These are phyloP conservation scores for Globisporangium echinulatum DNA, from an alignment of 352 stramenopile genomes.

Conservation along the genomic window DNA sequence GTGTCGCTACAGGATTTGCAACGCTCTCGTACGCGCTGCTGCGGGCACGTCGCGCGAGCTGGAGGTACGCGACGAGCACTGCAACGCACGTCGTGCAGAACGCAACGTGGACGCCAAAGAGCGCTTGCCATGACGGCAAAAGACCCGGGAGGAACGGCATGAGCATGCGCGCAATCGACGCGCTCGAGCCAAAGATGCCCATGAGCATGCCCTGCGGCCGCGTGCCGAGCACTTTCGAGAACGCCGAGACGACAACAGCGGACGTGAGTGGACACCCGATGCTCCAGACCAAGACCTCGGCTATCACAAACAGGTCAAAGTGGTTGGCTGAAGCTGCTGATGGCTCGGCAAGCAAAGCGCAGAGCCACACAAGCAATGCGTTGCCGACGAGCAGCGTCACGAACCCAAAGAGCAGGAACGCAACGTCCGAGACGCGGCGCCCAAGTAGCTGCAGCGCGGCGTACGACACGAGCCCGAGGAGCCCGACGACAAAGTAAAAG, in stretches of 20 bases:
- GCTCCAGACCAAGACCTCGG: conserved; percentile 57
- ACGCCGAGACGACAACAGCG: conserved; percentile 44
- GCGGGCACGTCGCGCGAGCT: background rate
- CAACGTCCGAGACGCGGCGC: conserved; percentile 31
- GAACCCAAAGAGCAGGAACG: conserved; percentile 46
- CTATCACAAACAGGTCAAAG: conserved; percentile 30
- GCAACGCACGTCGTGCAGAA: conserved; percentile 37
- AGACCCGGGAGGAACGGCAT: conserved; percentile 49
- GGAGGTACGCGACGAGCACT: conserved; percentile 22
- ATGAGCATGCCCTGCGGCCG: conserved; percentile 45
- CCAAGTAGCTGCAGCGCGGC: conserved; percentile 24
- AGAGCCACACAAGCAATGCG: conserved; percentile 28
- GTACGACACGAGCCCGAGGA: conserved; percentile 47
- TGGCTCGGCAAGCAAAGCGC: conserved; percentile 9
- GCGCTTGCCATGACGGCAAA: conserved; percentile 29
- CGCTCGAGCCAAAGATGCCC: conserved; percentile 53
- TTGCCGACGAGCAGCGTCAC: conserved; percentile 40
- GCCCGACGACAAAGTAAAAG: conserved; percentile 49
- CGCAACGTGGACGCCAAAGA: conserved; percentile 41
- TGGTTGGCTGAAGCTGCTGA: conserved; percentile 4
- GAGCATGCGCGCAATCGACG: conserved; percentile 48
- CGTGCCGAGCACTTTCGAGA: conserved; percentile 52
- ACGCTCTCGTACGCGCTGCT: conserved; percentile 10
- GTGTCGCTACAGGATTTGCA: conserved; percentile 12
- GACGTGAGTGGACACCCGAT: conserved; percentile 50